These are phyloP conservation scores for Ustilago nuda DNA, from an alignment of 1,284 basidiomycete genomes.

Conservation along the genomic window DNA sequence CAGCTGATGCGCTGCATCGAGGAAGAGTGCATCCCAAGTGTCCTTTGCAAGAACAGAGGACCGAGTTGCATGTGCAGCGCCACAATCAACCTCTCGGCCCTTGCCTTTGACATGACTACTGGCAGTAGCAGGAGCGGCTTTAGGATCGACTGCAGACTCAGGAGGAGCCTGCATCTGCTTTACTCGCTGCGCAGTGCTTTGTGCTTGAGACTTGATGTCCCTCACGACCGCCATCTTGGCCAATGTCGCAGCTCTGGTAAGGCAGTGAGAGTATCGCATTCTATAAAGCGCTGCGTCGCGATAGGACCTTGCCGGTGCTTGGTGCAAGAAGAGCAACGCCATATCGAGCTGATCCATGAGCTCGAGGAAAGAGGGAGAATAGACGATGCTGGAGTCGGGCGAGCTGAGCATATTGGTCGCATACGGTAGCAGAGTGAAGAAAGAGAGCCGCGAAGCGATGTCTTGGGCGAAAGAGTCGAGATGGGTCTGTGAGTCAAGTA, in stretches of 20 bases:
- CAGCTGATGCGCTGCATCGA: slow-evolving; percentile 19
- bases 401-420: slow-evolving; percentile 60
- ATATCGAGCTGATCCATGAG: slow-evolving; percentile 62
- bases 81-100: slow-evolving; percentile 17
- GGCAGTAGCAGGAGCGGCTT: not conserved
- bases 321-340: slow-evolving; percentile 58
- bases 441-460: slow-evolving; percentile 55
- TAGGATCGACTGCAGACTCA: not conserved
- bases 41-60: slow-evolving; percentile 4
- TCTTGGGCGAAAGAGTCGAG: slow-evolving; percentile 53
- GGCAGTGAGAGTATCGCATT: slow-evolving; percentile 63
- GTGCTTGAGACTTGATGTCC: slow-evolving; percentile 24
- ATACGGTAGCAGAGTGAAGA: slow-evolving; percentile 62
- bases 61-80: not conserved
- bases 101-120: slow-evolving; percentile 24
- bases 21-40: slow-evolving; percentile 12
- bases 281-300: slow-evolving; percentile 60
- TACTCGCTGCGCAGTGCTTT: slow-evolving; percentile 20
- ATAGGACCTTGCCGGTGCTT: slow-evolving; percentile 44
- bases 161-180: slow-evolving; percentile 32
- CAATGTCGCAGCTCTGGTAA: slow-evolving; percentile 54
- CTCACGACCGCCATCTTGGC: slow-evolving; percentile 52
- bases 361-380: slow-evolving; percentile 53
- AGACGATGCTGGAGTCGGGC: slow-evolving; percentile 50
- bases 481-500: slow-evolving; percentile 52